phyloP scores from a whole-genome alignment of 2,329 filamentous ascomycete species.

The Cladosporium oxysporum region DNA sequence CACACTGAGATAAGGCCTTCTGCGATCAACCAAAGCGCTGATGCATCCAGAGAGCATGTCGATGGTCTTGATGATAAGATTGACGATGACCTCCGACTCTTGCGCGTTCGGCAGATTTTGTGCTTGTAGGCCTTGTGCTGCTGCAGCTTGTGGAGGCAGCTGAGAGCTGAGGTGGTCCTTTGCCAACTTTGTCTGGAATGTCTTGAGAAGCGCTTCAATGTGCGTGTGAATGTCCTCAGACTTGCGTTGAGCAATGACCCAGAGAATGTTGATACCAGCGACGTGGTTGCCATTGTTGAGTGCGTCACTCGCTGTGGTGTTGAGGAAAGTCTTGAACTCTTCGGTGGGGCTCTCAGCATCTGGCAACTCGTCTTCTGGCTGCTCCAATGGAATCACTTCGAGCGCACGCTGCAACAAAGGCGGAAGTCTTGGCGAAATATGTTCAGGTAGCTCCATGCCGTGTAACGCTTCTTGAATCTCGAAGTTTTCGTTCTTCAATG shows the following conservation, averaged over 20 bases:
- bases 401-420: slow-evolving; percentile 80
- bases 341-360: slow-evolving; percentile 76
- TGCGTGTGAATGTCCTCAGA: slow-evolving; percentile 88
- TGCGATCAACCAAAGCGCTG: slow-evolving; percentile 86
- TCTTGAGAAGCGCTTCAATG: slow-evolving; percentile 86
- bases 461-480: slow-evolving; percentile 95
- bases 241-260: slow-evolving; percentile 83
- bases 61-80: slow-evolving; percentile 91
- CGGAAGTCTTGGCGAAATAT: slow-evolving; percentile 62
- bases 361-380: slow-evolving; percentile 66
- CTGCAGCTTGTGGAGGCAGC: slow-evolving; percentile 57
- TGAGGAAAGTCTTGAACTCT: slow-evolving; percentile 83
- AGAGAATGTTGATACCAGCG: slow-evolving; percentile 88
- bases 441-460: slow-evolving; percentile 67
- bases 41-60: slow-evolving; percentile 90
- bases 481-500: slow-evolving; percentile 80
- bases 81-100: slow-evolving; percentile 85
- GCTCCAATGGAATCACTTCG: slow-evolving; percentile 81
- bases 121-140: slow-evolving; percentile 42
- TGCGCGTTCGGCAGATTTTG: slow-evolving; percentile 63
- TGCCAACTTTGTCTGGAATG: slow-evolving; percentile 85
- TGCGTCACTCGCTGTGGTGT: slow-evolving; percentile 82
- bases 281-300: slow-evolving; percentile 74
- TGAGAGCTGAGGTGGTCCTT: slow-evolving; percentile 86
- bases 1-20: slow-evolving; percentile 91